Base-by-base conservation (phyloP, 768 basidiomycete species). In the Kondoa malvinella region DNA sequence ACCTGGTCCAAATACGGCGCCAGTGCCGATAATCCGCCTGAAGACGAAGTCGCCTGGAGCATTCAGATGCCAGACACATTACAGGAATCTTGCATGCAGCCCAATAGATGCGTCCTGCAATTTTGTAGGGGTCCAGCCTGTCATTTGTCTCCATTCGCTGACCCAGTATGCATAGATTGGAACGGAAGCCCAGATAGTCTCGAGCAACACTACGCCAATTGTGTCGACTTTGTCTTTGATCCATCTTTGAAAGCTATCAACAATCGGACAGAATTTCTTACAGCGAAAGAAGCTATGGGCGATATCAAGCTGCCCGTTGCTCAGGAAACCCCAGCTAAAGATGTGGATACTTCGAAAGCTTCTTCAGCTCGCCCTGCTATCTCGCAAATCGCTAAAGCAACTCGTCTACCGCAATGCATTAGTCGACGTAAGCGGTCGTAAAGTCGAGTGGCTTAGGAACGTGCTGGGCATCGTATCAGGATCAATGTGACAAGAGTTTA, bases 151-250 rank as follows among this genome's bases (percentile, higher is more conserved):
- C 12, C 40, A 8, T 21, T 8, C 40, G 40, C 40, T 50, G 21
- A 50, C 21, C n/a, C n/a, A n/a, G 40, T 50, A 50, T 50, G 12
- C 8, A 21, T 50, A 50, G 40, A 50, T 50, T 50, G 40, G 40
- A 21, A 50, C 40, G 40, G 40, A 50, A 50, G 40, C 40, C 40
- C 40, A 50, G 40, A 50, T 50, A 50, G 40, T 21, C 21, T 59
- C 4, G 25, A 25, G 27, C 58, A 59, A 31, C 21, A 25, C 58
- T 59, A 59, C 27, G 58, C 21, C 4, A 59, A 31, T 31, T 59
- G 58, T 25, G 25, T 59, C 14, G 58, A 59, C 30, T 59, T 59
- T 25, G 58, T 59, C 58, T 25, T 59, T 25, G 58, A 59, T 29
- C 12, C 12, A 4, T 59, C 58, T 59, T 25, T 59, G 15, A 25